phyloP scores from a whole-genome alignment of 352 stramenopile species.

The Blastocystis sp. region DNA sequence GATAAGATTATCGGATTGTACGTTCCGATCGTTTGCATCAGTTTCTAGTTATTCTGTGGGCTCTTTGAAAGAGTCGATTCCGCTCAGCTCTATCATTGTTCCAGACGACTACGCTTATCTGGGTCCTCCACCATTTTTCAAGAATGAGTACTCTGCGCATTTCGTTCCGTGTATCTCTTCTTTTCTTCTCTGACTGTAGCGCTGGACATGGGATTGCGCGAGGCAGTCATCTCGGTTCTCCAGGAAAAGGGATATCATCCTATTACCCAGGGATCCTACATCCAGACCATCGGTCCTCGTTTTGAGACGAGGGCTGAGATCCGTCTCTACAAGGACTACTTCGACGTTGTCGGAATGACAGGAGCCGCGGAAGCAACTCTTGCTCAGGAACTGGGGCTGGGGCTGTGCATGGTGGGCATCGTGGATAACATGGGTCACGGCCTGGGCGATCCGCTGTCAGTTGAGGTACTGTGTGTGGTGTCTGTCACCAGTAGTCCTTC shows the following conservation, averaged over 20 bases:
- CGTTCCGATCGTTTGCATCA: background rate
- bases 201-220: background rate
- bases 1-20: constrained; percentile 26
- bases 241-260: background rate
- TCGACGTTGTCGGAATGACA: constrained; percentile 54
- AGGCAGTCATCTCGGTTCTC: background rate
- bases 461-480: background rate
- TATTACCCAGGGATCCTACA: background rate
- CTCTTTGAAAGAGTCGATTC: constrained; percentile 41
- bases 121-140: background rate
- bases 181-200: background rate
- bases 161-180: constrained; percentile 30
- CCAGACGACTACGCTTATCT: constrained; percentile 59
- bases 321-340: constrained; percentile 28
- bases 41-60: constrained; percentile 43
- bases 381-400: constrained; percentile 15
- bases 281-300: constrained; percentile 35
- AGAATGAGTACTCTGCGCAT: background rate
- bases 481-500: background rate
- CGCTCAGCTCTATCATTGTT: constrained; percentile 30
- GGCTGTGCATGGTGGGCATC: constrained; percentile 25
- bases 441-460: background rate
- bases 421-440: constrained; percentile 53
- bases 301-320: constrained; percentile 61
- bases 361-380: constrained; percentile 34